These are phyloP conservation scores for Trichoderma pleuroti DNA, from an alignment of 2,329 filamentous ascomycete genomes.

Conservation along the genomic window DNA sequence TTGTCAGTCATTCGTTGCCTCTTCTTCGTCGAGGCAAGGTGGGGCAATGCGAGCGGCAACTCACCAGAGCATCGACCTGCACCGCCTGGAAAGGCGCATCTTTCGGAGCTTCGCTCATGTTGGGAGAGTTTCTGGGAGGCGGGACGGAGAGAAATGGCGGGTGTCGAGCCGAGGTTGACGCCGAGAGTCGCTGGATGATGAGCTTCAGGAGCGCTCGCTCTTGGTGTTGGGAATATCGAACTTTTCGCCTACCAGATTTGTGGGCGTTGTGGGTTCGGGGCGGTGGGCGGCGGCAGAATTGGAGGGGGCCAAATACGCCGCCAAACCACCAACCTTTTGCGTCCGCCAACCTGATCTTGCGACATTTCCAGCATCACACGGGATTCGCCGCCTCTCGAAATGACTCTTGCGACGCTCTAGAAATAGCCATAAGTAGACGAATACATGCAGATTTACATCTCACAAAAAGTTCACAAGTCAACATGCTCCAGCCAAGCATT, in stretches of 20 bases:
- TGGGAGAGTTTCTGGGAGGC: slow-evolving; percentile 27
- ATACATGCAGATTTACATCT: slow-evolving; percentile 1
- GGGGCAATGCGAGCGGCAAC: slow-evolving; percentile 37
- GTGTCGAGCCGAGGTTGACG: slow-evolving; percentile 25
- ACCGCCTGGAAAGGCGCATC: slow-evolving; percentile 77
- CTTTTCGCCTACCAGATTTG: slow-evolving; percentile 42
- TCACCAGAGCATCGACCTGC: slow-evolving; percentile 90
- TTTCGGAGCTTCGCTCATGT: slow-evolving; percentile 59
- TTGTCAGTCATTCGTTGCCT: slow-evolving; percentile 21
- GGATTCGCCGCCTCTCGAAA: neutral
- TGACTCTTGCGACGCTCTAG: neutral
- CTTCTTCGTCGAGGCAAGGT: slow-evolving; percentile 31
- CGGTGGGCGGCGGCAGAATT: slow-evolving; percentile 39
- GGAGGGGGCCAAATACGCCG: neutral
- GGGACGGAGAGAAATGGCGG: neutral
- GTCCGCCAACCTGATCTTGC: neutral
- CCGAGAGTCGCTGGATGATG: slow-evolving; percentile 25
- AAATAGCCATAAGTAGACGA: slow-evolving; percentile 13
- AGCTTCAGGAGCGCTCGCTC: slow-evolving; percentile 22
- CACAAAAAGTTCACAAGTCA: neutral
- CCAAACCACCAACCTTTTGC: neutral
- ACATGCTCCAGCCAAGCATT: neutral
- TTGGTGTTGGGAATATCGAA: slow-evolving; percentile 41
- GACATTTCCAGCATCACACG: neutral
- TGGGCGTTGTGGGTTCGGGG: slow-evolving; percentile 43